Evolutionary conservation across 345 rosid genomes (phyloP), one percentile per base, ranked within the genome.

Genomic region (Gossypium turneri): DNA sequence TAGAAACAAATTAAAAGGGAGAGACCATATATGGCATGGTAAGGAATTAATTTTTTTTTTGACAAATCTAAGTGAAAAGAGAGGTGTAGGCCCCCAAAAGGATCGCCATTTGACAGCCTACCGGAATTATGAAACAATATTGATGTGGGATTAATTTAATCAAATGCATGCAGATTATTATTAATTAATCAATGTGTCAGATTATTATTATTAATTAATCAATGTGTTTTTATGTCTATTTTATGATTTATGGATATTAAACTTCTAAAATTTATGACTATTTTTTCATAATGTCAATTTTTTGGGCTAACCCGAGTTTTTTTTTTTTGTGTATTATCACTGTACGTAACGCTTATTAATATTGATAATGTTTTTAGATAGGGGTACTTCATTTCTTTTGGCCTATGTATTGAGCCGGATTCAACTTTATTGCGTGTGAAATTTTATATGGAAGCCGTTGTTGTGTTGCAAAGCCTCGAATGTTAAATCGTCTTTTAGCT

Each of bases 401-500:
- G 75, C 70, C 76, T 29, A 74, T 80, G 76, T 73, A 13, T 10
- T 2, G 34, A 78, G 75, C 67, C 78, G 56, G 75, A 79, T 82
- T 44, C 75, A 68, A 77, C 74, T 79, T 81, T 65, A 57, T 79
- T 73, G 80, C 78, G 66, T 72, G 56, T 77, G 53, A 47, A 34
- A 77, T 19, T 81, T 85, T 79, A 83, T 72, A 72, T 59, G 45
- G 77, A 77, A 61, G 77, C 79, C n/a, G 29, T 83, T 85, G 88
- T 83, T 79, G 65, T 78, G 74, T 76, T 81, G 77, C 48, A 27
- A 78, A 78, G 65, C 65, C 57, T 62, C 61, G 84, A 83, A 83
- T 81, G 85, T 83, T 77, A 73, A 78, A 13, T 48, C 72, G 86
- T 83, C 84, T 15, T 80, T 78, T 85, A 79, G 72, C 80, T 73